Conservation (phyloP, 1,284 basidiomycete species). For the Boletellus sp. region DNA sequence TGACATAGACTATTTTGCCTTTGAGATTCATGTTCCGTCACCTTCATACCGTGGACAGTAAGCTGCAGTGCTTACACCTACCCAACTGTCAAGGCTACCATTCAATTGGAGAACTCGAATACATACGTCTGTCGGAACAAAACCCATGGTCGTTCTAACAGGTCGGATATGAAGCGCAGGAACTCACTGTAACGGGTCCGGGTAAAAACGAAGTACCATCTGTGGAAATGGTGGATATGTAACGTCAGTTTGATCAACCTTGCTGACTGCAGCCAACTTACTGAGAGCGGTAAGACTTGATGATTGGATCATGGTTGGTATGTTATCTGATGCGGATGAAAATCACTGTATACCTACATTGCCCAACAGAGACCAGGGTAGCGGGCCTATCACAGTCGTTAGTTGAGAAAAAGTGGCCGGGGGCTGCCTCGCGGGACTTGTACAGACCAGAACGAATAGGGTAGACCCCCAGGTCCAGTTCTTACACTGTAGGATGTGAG, state of each 20-base stretch:
- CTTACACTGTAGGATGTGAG: neutral
- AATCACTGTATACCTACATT: neutral
- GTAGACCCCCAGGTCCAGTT: neutral
- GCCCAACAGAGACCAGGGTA: neutral
- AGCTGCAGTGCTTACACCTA: neutral
- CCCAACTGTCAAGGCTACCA: neutral
- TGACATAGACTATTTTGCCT: neutral
- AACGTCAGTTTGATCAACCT: neutral
- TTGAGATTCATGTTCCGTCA: neutral
- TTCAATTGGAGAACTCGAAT: neutral
- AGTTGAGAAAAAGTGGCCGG: neutral
- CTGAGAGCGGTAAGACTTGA: neutral
- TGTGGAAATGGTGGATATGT: neutral
- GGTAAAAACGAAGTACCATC: neutral
- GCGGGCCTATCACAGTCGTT: neutral
- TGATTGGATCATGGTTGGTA: neutral
- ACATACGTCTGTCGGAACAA: neutral
- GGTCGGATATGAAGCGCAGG: neutral
- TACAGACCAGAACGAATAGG: neutral
- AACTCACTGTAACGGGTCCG: neutral
- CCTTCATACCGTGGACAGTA: neutral
- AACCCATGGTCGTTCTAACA: neutral
- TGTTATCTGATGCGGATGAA: neutral
- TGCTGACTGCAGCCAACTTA: neutral
- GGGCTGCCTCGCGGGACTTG: neutral